A percentile compares a stretch with the other conserved stretches of the same genome.
Conservation (phyloP, 495 filamentous ascomycete genomes). For the Xylaria bambusicola region DNA sequence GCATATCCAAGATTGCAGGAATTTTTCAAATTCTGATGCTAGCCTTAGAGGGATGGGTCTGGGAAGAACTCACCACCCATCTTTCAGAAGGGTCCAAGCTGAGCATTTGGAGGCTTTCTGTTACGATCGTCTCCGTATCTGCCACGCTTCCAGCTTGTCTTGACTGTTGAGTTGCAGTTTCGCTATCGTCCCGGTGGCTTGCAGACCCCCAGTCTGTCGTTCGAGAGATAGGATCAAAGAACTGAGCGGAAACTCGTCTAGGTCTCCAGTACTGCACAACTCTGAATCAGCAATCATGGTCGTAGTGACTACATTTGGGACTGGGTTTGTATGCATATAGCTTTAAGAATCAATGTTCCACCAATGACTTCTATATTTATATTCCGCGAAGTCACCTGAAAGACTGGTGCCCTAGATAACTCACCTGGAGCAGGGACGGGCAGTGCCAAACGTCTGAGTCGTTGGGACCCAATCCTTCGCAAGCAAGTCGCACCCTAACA, state of each 20-base stretch:
- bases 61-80: conserved; percentile 4
- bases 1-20: too few species aligned
- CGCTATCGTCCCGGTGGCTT: background rate
- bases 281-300: background rate
- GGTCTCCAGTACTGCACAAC: conserved; percentile 38
- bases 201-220: conserved; percentile 38
- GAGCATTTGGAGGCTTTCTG: conserved; percentile 15
- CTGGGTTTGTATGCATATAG: too few species aligned
- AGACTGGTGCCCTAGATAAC: background rate
- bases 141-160: background rate
- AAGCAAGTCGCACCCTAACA: conserved; percentile 57
- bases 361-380: too few species aligned
- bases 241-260: conserved; percentile 27
- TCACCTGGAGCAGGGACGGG: conserved; percentile 43
- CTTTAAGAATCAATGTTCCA: too few species aligned
- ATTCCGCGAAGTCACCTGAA: too few species aligned
- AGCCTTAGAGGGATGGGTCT: background rate
- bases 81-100: conserved; percentile 7
- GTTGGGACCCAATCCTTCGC: conserved; percentile 57
- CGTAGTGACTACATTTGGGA: too few species aligned
- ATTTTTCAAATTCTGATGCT: conserved; percentile 7
- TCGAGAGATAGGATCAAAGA: conserved; percentile 38
- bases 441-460: conserved; percentile 57
- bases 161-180: background rate
- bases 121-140: background rate